Evolutionary conservation across 805 yeast species (phyloP), one percentile per base, ranked within the genome.

Genomic region (Ogataea neopini): DNA sequence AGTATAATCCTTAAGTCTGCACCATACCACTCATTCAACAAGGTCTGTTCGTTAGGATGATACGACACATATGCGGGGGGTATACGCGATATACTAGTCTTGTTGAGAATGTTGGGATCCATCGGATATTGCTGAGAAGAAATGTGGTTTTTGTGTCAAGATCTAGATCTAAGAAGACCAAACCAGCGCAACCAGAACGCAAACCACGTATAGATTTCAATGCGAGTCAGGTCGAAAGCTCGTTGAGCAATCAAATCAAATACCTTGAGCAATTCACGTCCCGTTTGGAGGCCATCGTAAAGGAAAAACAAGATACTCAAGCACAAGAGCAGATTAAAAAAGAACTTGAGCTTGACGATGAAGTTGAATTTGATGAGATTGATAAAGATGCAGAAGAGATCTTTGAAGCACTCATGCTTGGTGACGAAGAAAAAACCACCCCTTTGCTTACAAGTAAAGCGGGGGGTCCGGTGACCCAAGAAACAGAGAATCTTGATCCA

Each of bases 181-280:
- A 39, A 17, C 33, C 20, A 30, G 15, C 15, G 26, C 20, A 19
- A n/a, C n/a, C n/a, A n/a, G n/a, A n/a, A n/a, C n/a, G n/a, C n/a
- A n/a, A n/a, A n/a, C n/a, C n/a, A n/a, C n/a, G n/a, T n/a, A n/a
- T n/a, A n/a, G n/a, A n/a, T n/a, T n/a, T 11, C 10, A 8, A 22
- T 9, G 18, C 26, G 3, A 36, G 40, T 59, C 60, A 47, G 50
- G 8, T 40, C 6, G 56, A 34, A 50, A 49, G 32, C 58, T 65
- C 48, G 38, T 65, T 40, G 48, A 59, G 71, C 35, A 44, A 44
- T 10, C 61, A 64, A 40, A 33, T 64, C 13, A 46, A 54, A 18
- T 52, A 53, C 20, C 64, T 77, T 2, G 60, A 60, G 13, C 54
- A 44, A 10, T 52, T 67, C 58, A 55, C 74, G 52, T 17, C 57